Base-by-base conservation (phyloP, 768 basidiomycete genomes). In the Mycena metata region DNA sequence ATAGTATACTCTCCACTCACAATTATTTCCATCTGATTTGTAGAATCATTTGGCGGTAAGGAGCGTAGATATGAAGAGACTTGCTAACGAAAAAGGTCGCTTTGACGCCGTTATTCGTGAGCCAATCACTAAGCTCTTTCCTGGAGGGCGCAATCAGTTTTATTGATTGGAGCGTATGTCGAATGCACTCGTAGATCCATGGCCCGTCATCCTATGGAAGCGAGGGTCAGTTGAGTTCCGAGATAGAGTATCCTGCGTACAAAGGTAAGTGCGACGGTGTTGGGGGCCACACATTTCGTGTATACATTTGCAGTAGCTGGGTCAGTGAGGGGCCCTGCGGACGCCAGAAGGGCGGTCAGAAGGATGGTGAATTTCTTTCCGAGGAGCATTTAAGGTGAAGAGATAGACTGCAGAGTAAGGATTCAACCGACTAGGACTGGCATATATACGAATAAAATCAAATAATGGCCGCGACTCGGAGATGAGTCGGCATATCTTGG, bases 41-140 rank as follows among this genome's bases (percentile, higher is more conserved):
- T 24, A 3, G 7, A 15, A 54, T 45, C 17, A 17, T 24, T 19
- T 13, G 8, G 49, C 30, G 16, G 26, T 8, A 17, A 30, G 13
- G 52, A 17, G 47, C 21, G 3, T 16, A 17, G 23, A 6, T 12
- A 11, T 39, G 39, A 15, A 9, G 11, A 39, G 39, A 72, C 74
- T 35, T 30, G 74, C 72, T 77, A 64, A 79, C 70, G 67, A 79
- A 81, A 69, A 81, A 81, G 0, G 79, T 79, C 4, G 59, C 77
- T 39, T 72, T 77, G 15, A 58, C 74, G 1, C 60, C 60, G 19
- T 47, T 21, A 8, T 57, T 46, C 16, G 33, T 61, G 17, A 74
- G 49, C 19, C 51, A 21, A n/a, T 73, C 50, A 33, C 55, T 60
- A 33, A 74, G 59, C 3, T 71, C 17, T 2, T 49, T 50, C 45